Conservation (phyloP, 2,329 filamentous ascomycete species). For the Berkeleyomyces basicola region DNA sequence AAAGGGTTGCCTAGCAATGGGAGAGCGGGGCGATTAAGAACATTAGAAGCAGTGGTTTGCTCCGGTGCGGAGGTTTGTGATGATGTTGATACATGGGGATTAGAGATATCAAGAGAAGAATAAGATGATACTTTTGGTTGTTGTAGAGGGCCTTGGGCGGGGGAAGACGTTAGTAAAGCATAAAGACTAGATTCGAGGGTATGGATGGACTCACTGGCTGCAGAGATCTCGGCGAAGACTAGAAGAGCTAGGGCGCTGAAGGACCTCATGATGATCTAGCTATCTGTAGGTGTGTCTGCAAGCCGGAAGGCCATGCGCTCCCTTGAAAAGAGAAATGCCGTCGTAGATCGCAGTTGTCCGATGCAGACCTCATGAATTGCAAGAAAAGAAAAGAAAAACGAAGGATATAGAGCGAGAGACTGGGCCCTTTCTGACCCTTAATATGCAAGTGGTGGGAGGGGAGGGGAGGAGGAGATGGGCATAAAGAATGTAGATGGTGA, state of each 20-base stretch:
- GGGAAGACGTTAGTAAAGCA: not conserved
- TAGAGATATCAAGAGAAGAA: not conserved
- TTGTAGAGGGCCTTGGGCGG: not conserved
- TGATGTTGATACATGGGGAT: not conserved
- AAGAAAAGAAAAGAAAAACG: not conserved
- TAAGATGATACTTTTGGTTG: not conserved
- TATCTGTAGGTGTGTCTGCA: not conserved
- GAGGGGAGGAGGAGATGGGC: not conserved
- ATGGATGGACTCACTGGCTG: not conserved
- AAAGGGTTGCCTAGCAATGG: not conserved
- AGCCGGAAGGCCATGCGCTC: constrained; percentile 1
- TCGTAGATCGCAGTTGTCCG: not conserved
- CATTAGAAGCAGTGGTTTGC: not conserved
- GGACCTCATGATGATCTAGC: not conserved
- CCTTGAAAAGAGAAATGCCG: not conserved
- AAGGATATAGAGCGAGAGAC: not conserved
- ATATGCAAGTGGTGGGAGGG: not conserved
- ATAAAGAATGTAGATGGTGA: not conserved
- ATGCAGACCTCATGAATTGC: constrained; percentile 6
- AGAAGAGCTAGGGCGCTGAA: not conserved
- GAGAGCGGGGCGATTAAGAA: not conserved
- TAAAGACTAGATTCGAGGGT: not conserved
- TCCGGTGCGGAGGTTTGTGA: not conserved
- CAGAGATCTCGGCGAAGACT: not conserved
- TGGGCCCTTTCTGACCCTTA: not conserved